Evolutionary conservation across 169 alveolate genomes (phyloP).

Genomic region (Plasmodium yoelii): DNA sequence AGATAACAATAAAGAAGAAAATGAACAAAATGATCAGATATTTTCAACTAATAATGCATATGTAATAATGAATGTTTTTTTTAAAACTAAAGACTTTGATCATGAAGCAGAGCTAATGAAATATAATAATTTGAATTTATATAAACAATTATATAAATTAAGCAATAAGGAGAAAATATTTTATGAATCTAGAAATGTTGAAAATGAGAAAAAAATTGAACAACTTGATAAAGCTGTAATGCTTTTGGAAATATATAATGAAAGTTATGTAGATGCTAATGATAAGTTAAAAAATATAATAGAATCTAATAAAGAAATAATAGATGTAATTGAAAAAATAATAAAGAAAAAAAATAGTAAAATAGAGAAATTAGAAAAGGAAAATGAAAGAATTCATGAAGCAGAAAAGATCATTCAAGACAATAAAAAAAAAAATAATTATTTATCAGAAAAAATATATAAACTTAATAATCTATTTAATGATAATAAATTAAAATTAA

Average conservation of each 20-base stretch:
- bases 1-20: slow-evolving; percentile 12
- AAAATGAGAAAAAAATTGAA: slow-evolving; percentile 71
- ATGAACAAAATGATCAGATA: slow-evolving; percentile 8
- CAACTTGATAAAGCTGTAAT: slow-evolving; percentile 66
- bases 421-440: slow-evolving; percentile 58
- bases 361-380: slow-evolving; percentile 69
- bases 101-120: slow-evolving; percentile 48
- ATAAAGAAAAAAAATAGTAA: slow-evolving; percentile 50
- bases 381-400: slow-evolving; percentile 50
- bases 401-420: slow-evolving; percentile 48
- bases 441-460: slow-evolving; percentile 41
- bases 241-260: slow-evolving; percentile 67
- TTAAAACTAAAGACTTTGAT: slow-evolving; percentile 63
- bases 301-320: slow-evolving; percentile 66
- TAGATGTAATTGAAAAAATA: slow-evolving; percentile 47
- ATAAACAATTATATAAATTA: slow-evolving; percentile 43
- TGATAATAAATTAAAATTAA: slow-evolving; percentile 55
- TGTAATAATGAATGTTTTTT: slow-evolving; percentile 55
- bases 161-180: slow-evolving; percentile 57
- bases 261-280: slow-evolving; percentile 48
- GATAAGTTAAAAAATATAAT: slow-evolving; percentile 62
- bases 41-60: slow-evolving; percentile 42
- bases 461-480: slow-evolving; percentile 35
- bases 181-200: slow-evolving; percentile 50
- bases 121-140: slow-evolving; percentile 53